Evolutionary conservation across 768 basidiomycete genomes (phyloP), one percentile per base, ranked within the genome.

Genomic region (Saitozyma podzolica): DNA sequence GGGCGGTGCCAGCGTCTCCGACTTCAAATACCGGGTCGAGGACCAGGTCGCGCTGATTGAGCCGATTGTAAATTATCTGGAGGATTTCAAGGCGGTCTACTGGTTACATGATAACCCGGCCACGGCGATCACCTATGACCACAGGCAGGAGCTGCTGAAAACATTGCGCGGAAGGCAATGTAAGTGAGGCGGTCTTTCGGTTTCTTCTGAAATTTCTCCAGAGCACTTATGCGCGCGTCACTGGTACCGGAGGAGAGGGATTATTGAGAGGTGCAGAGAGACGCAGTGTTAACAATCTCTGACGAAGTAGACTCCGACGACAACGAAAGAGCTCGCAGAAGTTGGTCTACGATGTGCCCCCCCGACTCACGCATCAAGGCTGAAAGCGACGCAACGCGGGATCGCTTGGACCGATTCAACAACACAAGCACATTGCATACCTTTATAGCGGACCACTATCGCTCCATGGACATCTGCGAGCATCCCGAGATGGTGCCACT

Each of bases 391-490:
- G 29, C 2, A 5, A 5, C 5, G 29, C 29, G 29, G 10, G 42
- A 54, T 9, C n/a, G 39, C 48, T 40, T 52, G 17, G 29, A 29
- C 29, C 29, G 2, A 5, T 2, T 2, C 2, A 29, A 2, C 29
- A 29, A 29, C 29, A 29, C 29, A 29, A n/a, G 37, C 16, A 37
- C 50, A 9, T 29, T 29, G 29, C 70, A 74, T 19, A 74, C 69
- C 29, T 80, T 81, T 69, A 77, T 82, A 53, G 64, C 72, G 50
- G 67, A 75, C 56, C 77, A 80, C 63, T 8, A 20, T 1, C 56
- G 53, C 9, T 59, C 74, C 9, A 78, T 79, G 74, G 78, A 82
- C 63, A 62, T 80, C 19, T 82, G 81, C 69, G 57, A 71, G 9
- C 75, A 81, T 56, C 81, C 81, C 13, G 74, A 79, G 51, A 65